Conservation (phyloP, 148 eudicot genomes). For the Dianthus caryophyllus region DNA sequence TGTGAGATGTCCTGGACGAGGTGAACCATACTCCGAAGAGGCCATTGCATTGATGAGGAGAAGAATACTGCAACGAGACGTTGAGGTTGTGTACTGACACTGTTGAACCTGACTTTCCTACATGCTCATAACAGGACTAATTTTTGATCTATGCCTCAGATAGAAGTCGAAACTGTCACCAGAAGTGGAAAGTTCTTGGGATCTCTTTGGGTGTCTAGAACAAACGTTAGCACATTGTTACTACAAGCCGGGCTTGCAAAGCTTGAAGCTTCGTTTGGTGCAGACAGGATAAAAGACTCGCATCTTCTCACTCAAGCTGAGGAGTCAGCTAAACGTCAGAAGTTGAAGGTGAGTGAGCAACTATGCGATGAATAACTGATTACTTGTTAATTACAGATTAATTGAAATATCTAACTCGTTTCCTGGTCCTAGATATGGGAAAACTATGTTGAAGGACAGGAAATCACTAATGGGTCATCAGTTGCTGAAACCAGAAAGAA, state of each 20-base stretch:
- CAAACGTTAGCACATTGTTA: constrained; percentile 56
- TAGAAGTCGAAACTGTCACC: constrained; percentile 91
- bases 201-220: constrained; percentile 75
- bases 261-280: constrained; percentile 63
- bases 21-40: constrained; percentile 77
- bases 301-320: constrained; percentile 63
- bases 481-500: constrained; percentile 54
- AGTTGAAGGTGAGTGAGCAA: constrained; percentile 67
- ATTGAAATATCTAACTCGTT: constrained; percentile 12
- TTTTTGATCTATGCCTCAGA: constrained; percentile 33
- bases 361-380: neutral
- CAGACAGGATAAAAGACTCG: constrained; percentile 71
- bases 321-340: constrained; percentile 79
- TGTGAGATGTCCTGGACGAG: constrained; percentile 93
- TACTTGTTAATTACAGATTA: neutral
- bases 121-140: neutral
- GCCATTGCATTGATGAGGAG: constrained; percentile 95
- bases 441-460: constrained; percentile 91
- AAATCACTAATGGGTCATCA: constrained; percentile 57
- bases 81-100: constrained; percentile 57
- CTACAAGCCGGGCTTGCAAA: constrained; percentile 90
- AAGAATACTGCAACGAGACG: constrained; percentile 93
- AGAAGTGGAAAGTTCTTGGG: constrained; percentile 95
- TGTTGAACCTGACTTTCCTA: neutral
- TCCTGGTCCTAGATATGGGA: constrained; percentile 74